Evolutionary conservation across 2,329 filamentous ascomycete genomes (phyloP), one percentile per base, ranked within the genome.

Genomic region (Nakataea oryzae): DNA sequence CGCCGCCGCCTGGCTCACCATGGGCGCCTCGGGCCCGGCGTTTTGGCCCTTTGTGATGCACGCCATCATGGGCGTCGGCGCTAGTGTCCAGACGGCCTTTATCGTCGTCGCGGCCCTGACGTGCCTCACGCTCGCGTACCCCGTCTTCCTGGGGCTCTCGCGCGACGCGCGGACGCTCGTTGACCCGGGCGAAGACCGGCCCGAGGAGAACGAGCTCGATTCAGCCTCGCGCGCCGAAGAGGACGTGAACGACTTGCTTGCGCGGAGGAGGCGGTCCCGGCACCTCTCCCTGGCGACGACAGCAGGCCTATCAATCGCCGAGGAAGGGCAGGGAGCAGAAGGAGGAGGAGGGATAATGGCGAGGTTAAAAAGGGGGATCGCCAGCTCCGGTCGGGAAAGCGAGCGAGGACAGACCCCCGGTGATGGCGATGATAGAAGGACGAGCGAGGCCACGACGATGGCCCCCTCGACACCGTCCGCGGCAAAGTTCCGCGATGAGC

Each of bases 41-140:
- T 84, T 87, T 62, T 89, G 91, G 69, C 89, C 90, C 0, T 90
- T 90, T 41, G 80, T 92, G 61, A 81, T 91, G 64, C 91, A 89
- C 63, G 87, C 78, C 58, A 87, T 90, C 54, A 79, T 87, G 27
- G 78, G 83, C 62, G 81, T 81, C n/a, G 81, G 85, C 21, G 55
- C 29, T 13, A 78, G 79, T 58, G 86, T 89, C 13, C 84, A 84
- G 14, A 81, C 81, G 41, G 84, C 86, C 0, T 89, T 89, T 71
- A 74, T 84, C 34, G 78, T 92, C 4, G 83, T 90, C 2, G 74
- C 88, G 3, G 78, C 74, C 3, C 70, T 85, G 29, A 74, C 83
- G 59, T 74, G 75, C 0, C 70, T 78, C 28, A 77, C 78, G 26
- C 71, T 79, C 41, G 67, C 76, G 2, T 85, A 82, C 63, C 78